Base-by-base conservation (phyloP, 768 basidiomycete species). In the Scleroderma citrinum region DNA sequence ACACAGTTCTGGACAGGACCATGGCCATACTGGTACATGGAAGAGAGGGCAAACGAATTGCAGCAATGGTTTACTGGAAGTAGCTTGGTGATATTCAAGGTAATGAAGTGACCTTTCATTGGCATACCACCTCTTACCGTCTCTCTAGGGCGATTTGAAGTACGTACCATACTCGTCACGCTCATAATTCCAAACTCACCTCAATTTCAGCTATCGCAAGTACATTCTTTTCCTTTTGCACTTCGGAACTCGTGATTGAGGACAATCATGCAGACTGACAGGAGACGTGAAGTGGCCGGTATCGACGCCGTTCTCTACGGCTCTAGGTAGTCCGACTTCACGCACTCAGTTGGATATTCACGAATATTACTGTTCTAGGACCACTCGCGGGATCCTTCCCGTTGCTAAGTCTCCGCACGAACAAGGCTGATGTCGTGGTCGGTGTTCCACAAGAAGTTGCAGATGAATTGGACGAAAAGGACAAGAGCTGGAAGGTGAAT, bases 341-440 rank as follows among this genome's bases (percentile, higher is more conserved):
- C 23, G 35, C 32, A 11, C n/a, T 46, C 24, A n/a, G 49, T 26
- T 11, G 46, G 10, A 26, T 21, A 47, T 21, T 6, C 45, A 41
- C 39, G 24, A 14, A 41, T 12, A 29, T 41, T 21, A 17, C 7
- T 17, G 26, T 21, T 24, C 45, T 56, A 84, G 90, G 92, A 5
- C 87, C 89, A 2, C 67, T 97, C 10, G 79, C 81, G 0, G 87
- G 88, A 1, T 71, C 82, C 8, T 88, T 95, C 69, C 85, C 87
- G 0, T 62, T 96, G 7, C 69, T 97, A 21, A 91, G 89, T 59
- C 69, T 97, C 50, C 78, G 95, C 16, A 98, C 95, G 1, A 91
- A 87, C 73, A 99, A 99, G 66, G 95, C 95, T 0, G 93, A 97
- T 60, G 92, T 96, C 2, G 87, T 84, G 6, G 91, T 90, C 21